Conservation (phyloP, 345 rosid genomes). For the Hibiscus tridactylites region DNA sequence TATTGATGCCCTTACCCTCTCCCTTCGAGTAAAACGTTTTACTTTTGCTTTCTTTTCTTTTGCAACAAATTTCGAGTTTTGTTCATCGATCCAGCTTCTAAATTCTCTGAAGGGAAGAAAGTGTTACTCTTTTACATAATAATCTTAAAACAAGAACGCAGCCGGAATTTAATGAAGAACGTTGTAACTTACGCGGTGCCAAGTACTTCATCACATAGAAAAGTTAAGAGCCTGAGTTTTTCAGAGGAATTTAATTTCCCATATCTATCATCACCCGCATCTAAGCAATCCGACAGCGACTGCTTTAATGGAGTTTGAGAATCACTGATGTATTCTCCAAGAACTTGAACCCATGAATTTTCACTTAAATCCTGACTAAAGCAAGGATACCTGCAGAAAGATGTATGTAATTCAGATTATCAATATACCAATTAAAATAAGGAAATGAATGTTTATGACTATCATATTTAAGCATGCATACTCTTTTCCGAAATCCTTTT, state of each 20-base stretch:
- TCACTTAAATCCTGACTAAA: slow-evolving; percentile 1
- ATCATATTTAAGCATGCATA: slow-evolving; percentile 1
- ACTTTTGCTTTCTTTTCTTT: slow-evolving; percentile 5
- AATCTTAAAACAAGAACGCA: not conserved
- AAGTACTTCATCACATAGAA: slow-evolving; percentile 49
- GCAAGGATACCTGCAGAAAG: slow-evolving; percentile 8
- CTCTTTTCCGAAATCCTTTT: slow-evolving; percentile 8
- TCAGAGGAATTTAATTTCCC: slow-evolving; percentile 20
- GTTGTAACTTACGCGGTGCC: slow-evolving; percentile 22
- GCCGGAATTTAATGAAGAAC: not conserved
- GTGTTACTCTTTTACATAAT: not conserved
- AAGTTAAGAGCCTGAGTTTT: slow-evolving; percentile 38
- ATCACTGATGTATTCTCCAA: slow-evolving; percentile 15
- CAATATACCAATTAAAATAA: not conserved
- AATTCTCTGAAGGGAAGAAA: slow-evolving; percentile 8
- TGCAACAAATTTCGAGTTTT: slow-evolving; percentile 9
- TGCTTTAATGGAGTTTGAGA: slow-evolving; percentile 11
- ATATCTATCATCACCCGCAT: slow-evolving; percentile 17
- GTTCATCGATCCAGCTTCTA: slow-evolving; percentile 14
- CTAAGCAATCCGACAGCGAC: slow-evolving; percentile 10
- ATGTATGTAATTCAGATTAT: not conserved
- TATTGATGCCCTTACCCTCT: slow-evolving; percentile 10
- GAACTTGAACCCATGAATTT: slow-evolving; percentile 13
- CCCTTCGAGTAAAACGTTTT: slow-evolving; percentile 1
- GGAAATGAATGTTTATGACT: not conserved